Base-by-base conservation (phyloP, 1,284 basidiomycete species). In the Marasmius tenuissimus region DNA sequence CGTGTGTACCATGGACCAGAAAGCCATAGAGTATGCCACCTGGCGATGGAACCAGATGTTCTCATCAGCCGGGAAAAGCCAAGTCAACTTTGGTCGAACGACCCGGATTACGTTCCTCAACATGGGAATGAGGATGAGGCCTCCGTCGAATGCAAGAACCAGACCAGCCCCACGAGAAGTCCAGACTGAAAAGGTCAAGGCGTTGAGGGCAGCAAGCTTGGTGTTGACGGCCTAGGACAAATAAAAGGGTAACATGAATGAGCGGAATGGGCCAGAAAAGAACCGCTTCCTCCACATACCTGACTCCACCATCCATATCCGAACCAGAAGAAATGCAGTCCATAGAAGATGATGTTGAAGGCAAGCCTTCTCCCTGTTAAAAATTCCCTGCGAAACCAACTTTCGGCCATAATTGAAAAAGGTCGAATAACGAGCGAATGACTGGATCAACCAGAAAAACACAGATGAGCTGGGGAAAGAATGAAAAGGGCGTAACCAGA, bases 11-110 rank as follows among this genome's bases (percentile, higher is more conserved):
- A 89, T 86, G 10, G 89, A 75, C 89, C 90, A 93, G 77, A 93
- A 93, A 3, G 92, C 88, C 85, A 94, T 87, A 9, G 90, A 92
- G 73, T 96, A 96, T 11, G 94, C 94, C 47, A 94, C 92, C 70
- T 96, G 93, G 63, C 92, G 82, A 73, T 96, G 94, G 80, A 94
- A 93, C 93, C 92, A 94, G 70, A 95, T 89, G 69, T 93, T 93
- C 78, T 95, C 93, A 73, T 96, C 93, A 62, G 91, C 89, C 27
- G 93, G 93, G 79, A 95, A 88, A 56, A 92, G 77, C 85, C 89
- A 90, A 9, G 85, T 76, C 54, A 94, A 70, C 67, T 81, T 87
- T 37, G 93, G 94, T 40, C 94, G 87, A 65, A 95, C 75, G 66
- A 92, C 76, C 62, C 89, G 88, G 71, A 96, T 86, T 68, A 93